These are phyloP conservation scores for Meripilus lineatus DNA, from an alignment of 1,284 basidiomycete genomes.

Conservation along the genomic window DNA sequence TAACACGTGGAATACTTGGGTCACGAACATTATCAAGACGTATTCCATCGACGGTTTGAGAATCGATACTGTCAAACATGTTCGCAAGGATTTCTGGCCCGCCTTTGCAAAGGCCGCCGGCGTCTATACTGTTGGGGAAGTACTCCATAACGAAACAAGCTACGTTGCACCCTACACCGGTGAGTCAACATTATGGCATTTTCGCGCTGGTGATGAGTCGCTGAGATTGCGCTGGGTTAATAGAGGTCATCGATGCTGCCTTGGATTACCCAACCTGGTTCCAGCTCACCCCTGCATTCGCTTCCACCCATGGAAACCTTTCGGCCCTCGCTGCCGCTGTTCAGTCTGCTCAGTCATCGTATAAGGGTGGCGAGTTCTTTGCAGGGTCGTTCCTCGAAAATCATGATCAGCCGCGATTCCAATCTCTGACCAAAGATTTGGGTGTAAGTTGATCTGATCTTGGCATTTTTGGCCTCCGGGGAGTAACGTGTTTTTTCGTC, in stretches of 20 bases:
- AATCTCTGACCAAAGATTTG: conserved; percentile 54
- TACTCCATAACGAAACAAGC: conserved; percentile 54
- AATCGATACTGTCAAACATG: conserved; percentile 69
- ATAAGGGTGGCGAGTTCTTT: conserved; percentile 33
- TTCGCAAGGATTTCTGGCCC: conserved; percentile 65
- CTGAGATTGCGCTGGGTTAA: conserved; percentile 37
- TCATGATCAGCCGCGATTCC: conserved; percentile 76
- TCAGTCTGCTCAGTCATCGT: conserved; percentile 45
- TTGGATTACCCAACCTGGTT: conserved; percentile 73
- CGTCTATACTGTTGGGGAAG: conserved; percentile 83
- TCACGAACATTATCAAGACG: conserved; percentile 53
- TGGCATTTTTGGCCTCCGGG: conserved; percentile 20
- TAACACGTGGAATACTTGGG: conserved; percentile 55
- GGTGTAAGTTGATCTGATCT: conserved; percentile 38
- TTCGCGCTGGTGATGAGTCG: conserved; percentile 7
- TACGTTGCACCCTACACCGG: conserved; percentile 31
- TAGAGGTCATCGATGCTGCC: conserved; percentile 57
- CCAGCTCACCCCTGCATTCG: conserved; percentile 65
- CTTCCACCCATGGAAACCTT: conserved; percentile 52
- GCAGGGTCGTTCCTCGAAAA: conserved; percentile 81
- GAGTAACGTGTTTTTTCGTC: conserved; percentile 41
- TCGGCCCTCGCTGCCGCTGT: conserved; percentile 52
- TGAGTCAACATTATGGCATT: conserved; percentile 8
- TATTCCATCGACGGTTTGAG: conserved; percentile 69
- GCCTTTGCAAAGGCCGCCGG: conserved; percentile 65